Evolutionary conservation across 2,329 filamentous ascomycete species (phyloP).

Genomic region (Fusarium concolor): DNA sequence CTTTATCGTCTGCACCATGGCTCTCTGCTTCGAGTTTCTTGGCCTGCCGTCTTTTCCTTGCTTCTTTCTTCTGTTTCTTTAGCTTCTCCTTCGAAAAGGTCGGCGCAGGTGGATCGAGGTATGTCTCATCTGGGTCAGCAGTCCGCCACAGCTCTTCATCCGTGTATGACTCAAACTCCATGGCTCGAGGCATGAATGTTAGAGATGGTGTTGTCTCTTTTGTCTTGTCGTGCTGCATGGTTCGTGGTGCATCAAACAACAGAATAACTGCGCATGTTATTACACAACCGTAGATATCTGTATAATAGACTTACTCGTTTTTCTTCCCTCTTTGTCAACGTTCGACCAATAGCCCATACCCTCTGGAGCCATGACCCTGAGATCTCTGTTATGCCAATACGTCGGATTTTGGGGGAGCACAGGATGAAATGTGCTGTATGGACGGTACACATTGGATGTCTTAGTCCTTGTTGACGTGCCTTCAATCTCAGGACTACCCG

Average conservation of each 20-base stretch:
- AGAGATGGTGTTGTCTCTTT: constrained; percentile 31
- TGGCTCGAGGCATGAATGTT: constrained; percentile 47
- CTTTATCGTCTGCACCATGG: constrained; percentile 19
- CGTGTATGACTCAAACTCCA: constrained; percentile 47
- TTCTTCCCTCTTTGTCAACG: constrained; percentile 26
- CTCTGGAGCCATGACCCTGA: constrained; percentile 46
- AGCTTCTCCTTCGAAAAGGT: constrained; percentile 2
- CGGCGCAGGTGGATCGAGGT: constrained; percentile 45
- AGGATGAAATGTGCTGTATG: constrained; percentile 45
- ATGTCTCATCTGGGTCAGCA: constrained; percentile 42
- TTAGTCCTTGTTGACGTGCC: constrained; percentile 32
- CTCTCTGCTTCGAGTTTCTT: background rate
- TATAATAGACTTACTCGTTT: constrained; percentile 32
- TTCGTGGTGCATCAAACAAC: constrained; percentile 40
- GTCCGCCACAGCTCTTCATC: constrained; percentile 46
- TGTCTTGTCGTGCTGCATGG: constrained; percentile 41
- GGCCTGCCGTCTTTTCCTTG: constrained; percentile 12
- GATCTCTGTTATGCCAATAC: constrained; percentile 45
- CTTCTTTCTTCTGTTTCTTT: constrained; percentile 24
- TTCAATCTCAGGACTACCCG: constrained; percentile 7
- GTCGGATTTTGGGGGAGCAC: constrained; percentile 38
- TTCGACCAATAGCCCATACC: constrained; percentile 44
- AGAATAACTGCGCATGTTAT: constrained; percentile 39
- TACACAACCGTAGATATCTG: background rate
- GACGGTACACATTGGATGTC: constrained; percentile 44